These are phyloP conservation scores for Parafenestella ontariensis DNA, from an alignment of 2,329 filamentous ascomycete genomes.

Conservation along the genomic window DNA sequence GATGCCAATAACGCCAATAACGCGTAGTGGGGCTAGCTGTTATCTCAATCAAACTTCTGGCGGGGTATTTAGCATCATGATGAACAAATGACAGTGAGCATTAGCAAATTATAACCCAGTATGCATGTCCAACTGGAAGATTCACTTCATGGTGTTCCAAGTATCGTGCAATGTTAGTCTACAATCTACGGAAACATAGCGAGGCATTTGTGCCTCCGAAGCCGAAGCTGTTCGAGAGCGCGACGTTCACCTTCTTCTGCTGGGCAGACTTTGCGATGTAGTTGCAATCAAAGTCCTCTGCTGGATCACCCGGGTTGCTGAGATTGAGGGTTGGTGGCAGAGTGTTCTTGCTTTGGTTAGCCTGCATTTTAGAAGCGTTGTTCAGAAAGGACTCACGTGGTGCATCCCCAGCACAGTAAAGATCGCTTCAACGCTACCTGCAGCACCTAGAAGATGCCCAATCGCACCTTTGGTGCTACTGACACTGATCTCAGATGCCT, in stretches of 20 bases:
- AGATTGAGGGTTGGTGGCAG: constrained; percentile 91
- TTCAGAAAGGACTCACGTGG: constrained; percentile 66
- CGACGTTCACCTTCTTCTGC: constrained; percentile 72
- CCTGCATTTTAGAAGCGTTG: background rate
- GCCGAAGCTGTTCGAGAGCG: constrained; percentile 93
- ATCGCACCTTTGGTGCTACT: constrained; percentile 95
- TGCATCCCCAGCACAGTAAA: constrained; percentile 81
- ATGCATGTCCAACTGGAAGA: background rate
- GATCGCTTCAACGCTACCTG: constrained; percentile 87
- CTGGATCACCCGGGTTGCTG: constrained; percentile 63
- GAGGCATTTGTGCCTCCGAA: constrained; percentile 97
- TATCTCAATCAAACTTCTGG: constrained; percentile 19
- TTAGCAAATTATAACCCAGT: background rate
- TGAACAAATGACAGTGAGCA: constrained; percentile 10
- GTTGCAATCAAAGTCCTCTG: constrained; percentile 77
- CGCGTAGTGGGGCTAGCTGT: constrained; percentile 27
- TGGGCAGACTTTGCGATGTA: constrained; percentile 80
- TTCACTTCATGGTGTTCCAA: background rate
- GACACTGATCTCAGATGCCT: constrained; percentile 73
- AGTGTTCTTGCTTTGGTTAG: constrained; percentile 63
- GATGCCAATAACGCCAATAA: constrained; percentile 18
- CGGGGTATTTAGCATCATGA: constrained; percentile 23
- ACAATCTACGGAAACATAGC: constrained; percentile 72
- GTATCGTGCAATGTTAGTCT: constrained; percentile 2
- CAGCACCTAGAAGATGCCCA: constrained; percentile 89